Evolutionary conservation across 2,329 filamentous ascomycete species (phyloP).

Genomic region (Colletotrichum tropicale): DNA sequence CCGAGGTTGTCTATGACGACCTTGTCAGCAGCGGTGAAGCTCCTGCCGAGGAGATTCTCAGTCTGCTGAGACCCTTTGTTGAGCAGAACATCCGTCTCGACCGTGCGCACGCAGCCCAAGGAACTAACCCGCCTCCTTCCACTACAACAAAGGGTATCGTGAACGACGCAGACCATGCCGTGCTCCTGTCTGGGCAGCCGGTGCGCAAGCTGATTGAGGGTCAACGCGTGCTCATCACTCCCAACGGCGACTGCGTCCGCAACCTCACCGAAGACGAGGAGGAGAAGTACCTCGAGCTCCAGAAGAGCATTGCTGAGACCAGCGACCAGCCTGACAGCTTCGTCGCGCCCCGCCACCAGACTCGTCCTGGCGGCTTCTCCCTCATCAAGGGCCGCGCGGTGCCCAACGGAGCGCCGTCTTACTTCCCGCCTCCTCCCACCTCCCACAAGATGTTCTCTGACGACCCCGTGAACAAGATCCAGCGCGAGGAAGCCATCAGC

Average conservation of each 20-base stretch:
- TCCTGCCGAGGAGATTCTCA: conserved; percentile 32
- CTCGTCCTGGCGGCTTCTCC: conserved; percentile 60
- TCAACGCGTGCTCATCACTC: conserved; percentile 73
- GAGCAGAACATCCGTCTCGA: conserved; percentile 20
- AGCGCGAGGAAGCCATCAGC: conserved; percentile 68
- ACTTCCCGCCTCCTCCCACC: conserved; percentile 57
- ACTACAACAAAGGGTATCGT: conserved; percentile 48
- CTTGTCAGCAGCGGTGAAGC: not conserved
- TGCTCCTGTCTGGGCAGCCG: conserved; percentile 59
- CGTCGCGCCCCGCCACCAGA: conserved; percentile 58
- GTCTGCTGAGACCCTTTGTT: conserved; percentile 39
- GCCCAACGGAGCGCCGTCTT: conserved; percentile 66
- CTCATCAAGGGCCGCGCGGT: conserved; percentile 69
- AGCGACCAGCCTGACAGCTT: conserved; percentile 61
- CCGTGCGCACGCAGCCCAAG: not conserved
- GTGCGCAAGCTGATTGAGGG: conserved; percentile 69
- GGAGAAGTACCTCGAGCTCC: conserved; percentile 71
- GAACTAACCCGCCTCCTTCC: conserved; percentile 23
- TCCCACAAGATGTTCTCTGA: conserved; percentile 44
- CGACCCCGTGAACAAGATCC: conserved; percentile 68
- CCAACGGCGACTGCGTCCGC: conserved; percentile 77
- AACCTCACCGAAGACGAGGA: conserved; percentile 74
- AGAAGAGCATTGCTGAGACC: conserved; percentile 58
- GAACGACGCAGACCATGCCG: conserved; percentile 58
- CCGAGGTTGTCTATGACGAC: conserved; percentile 18